Base-by-base conservation (phyloP, 2,329 filamentous ascomycete species). In the Aspergillus jensenii region DNA sequence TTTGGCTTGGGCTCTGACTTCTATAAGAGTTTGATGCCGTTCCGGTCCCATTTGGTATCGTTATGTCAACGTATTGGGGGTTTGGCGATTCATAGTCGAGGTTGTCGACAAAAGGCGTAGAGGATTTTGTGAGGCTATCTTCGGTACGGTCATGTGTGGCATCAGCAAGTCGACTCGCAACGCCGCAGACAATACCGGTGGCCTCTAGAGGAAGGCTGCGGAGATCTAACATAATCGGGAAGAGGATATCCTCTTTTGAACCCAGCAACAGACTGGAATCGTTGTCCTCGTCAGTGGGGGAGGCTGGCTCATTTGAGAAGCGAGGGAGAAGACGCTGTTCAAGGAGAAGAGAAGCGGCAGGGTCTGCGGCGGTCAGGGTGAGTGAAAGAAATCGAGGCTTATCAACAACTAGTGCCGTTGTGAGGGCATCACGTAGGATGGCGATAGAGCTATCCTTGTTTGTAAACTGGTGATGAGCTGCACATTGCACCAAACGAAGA, bases 121-220 rank as follows among this genome's bases (percentile, higher is more conserved):
- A 55, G 17, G 54, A 67, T 56, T 44, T 61, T 58, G 66, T 66
- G 4, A 65, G 68, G 31, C 49, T 53, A 48, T 67, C 68, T 17
- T 63, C 71, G 59, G 79, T 77, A 35, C 73, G 71, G 65, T 78
- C 78, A 55, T 81, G 76, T 73, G 91, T 87, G 46, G 90, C 90
- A 50, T 90, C 86, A 1, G 92, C 89, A 27, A 98, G 80, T 55
- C 87, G 84, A 25, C 92, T 91, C 0, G 93, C 93, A 2, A 99
- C 91, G 27, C 95, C 93, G 65, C 93, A 97, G 3, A 99, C 91
- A 58, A 99, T 97, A 21, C 93, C 93, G 0, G 93, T 96, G 7
- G 91, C 92, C 73, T 96, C 91, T 43, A 93, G 82, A 0, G 93
- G 90, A 41, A 98, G 79, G 43, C 86, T 86, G 19, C 85, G 86